These are phyloP conservation scores for Orbilia blumenaviensis DNA, from an alignment of 2,329 filamentous ascomycete species.

Conservation along the genomic window DNA sequence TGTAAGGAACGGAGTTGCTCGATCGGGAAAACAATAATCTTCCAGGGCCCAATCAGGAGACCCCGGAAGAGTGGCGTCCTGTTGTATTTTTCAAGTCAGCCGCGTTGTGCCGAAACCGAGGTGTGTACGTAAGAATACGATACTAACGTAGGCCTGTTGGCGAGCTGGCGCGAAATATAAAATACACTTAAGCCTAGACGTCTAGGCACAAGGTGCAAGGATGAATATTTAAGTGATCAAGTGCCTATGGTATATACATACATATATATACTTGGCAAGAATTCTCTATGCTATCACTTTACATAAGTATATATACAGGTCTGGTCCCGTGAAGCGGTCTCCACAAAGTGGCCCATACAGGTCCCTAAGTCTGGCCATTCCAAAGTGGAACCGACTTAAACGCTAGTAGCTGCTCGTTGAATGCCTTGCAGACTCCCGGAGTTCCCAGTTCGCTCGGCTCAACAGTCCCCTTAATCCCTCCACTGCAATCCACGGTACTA, in stretches of 20 bases:
- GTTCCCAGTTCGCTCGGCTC: slow-evolving; percentile 28
- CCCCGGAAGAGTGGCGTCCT: neutral
- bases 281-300: no score
- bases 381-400: slow-evolving; percentile 40
- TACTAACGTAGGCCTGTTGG: no score
- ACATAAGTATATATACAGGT: no score
- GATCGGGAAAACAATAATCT: neutral
- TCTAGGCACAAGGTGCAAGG: no score
- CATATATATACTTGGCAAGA: no score
- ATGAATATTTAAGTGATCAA: no score
- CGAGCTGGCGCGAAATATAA: no score
- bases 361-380: slow-evolving; percentile 41
- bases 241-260: no score
- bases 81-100: slow-evolving; percentile 3
- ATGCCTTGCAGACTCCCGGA: slow-evolving; percentile 41
- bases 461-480: slow-evolving; percentile 26
- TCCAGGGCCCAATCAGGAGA: neutral
- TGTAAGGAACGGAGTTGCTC: slow-evolving; percentile 12
- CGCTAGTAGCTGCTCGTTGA: slow-evolving; percentile 31
- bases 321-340: neutral
- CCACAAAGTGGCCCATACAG: no score
- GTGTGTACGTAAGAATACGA: no score
- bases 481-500: slow-evolving; percentile 35
- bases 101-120: neutral
- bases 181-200: no score